Conservation (phyloP, 805 yeast species). For the Zygosaccharomyces rouxii region DNA sequence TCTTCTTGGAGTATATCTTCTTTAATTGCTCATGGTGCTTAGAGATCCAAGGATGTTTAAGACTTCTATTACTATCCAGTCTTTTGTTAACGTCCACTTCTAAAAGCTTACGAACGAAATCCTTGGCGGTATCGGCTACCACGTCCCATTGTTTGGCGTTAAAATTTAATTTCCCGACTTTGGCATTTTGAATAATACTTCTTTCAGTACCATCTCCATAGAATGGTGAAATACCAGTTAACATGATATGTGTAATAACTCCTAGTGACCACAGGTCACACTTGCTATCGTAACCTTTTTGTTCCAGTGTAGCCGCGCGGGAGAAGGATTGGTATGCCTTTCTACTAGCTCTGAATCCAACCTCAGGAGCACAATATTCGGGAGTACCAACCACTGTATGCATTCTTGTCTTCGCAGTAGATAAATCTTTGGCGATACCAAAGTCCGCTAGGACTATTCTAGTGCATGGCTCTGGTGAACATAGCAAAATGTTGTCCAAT, state of each 20-base stretch:
- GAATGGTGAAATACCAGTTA: slow-evolving; percentile 64
- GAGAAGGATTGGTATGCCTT: slow-evolving; percentile 27
- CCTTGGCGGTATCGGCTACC: slow-evolving; percentile 42
- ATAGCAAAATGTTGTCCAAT: slow-evolving; percentile 58
- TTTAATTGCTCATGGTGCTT: slow-evolving; percentile 37
- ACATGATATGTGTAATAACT: slow-evolving; percentile 51
- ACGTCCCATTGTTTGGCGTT: slow-evolving; percentile 40
- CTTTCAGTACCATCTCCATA: slow-evolving; percentile 44
- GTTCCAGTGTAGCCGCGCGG: slow-evolving; percentile 25
- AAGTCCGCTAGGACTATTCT: slow-evolving; percentile 63
- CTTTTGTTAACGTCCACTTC: slow-evolving; percentile 39
- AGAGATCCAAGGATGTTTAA: slow-evolving; percentile 47
- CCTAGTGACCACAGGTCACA: slow-evolving; percentile 74
- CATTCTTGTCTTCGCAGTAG: slow-evolving; percentile 37
- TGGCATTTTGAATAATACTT: slow-evolving; percentile 41
- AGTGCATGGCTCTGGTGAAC: slow-evolving; percentile 49
- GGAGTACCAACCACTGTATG: slow-evolving; percentile 58
- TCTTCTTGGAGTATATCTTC: slow-evolving; percentile 36
- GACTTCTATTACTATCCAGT: slow-evolving; percentile 37
- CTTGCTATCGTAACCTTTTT: slow-evolving; percentile 47
- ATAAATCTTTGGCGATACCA: slow-evolving; percentile 47
- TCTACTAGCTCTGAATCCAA: slow-evolving; percentile 42
- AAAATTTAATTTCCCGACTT: slow-evolving; percentile 40
- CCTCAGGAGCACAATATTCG: slow-evolving; percentile 71
- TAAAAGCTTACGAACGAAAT: slow-evolving; percentile 42